Evolutionary conservation across 176 grass and related monocot genomes (phyloP).

Genomic region (Oryza meridionalis): DNA sequence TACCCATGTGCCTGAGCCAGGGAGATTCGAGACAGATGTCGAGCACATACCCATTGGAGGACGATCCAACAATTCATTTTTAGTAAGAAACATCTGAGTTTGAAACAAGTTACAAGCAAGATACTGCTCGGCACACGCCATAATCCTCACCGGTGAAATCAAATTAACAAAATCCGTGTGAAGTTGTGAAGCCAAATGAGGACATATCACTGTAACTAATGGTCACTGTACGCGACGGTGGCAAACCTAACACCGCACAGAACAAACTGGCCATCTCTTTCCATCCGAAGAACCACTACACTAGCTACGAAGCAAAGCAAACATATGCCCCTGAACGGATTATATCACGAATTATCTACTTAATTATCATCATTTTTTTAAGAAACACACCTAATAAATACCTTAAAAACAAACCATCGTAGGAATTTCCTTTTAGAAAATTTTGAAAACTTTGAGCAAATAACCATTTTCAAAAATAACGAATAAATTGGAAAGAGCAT

Average conservation of each 20-base stretch:
- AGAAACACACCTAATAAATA: no score
- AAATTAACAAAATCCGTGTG: not conserved
- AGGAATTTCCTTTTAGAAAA: no score
- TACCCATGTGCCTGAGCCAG: not conserved
- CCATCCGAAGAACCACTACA: not conserved
- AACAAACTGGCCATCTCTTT: not conserved
- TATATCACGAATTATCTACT: no score
- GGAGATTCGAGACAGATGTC: slow-evolving; percentile 31
- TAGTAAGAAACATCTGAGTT: not conserved
- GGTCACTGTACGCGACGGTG: not conserved
- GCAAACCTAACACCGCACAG: not conserved
- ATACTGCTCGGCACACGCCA: not conserved
- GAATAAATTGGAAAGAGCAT: no score
- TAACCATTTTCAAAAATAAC: no score
- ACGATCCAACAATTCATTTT: not conserved
- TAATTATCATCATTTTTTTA: no score
- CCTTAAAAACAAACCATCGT: no score
- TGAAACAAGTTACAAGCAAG: not conserved
- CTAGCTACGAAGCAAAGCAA: not conserved
- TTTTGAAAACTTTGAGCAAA: no score
- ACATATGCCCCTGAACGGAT: not conserved
- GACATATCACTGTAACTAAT: no score
- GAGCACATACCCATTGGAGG: slow-evolving; percentile 18
- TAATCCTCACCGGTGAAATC: not conserved
- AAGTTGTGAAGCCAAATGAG: not conserved